These are phyloP conservation scores for Aspergillus sparsus DNA, from an alignment of 495 filamentous ascomycete genomes.

Conservation along the genomic window DNA sequence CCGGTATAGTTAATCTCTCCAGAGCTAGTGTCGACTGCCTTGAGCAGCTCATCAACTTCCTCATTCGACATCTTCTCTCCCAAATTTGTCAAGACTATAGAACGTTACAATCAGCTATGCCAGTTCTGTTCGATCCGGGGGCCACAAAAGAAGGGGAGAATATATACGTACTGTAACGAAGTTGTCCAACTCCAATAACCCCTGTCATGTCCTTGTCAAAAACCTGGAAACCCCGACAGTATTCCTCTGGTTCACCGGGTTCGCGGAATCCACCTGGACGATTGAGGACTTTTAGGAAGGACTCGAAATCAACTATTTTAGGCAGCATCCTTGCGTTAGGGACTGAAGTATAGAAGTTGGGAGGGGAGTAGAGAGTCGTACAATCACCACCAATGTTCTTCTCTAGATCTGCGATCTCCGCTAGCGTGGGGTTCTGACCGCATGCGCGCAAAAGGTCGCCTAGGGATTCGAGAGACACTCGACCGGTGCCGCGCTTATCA, in stretches of 20 bases:
- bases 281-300: conserved; percentile 93
- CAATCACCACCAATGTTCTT: conserved; percentile 84
- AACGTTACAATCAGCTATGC: neutral
- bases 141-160: too few relatives aligned
- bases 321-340: neutral
- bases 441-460: conserved; percentile 95
- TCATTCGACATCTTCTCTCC: conserved; percentile 99
- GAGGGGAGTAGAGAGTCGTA: conserved; percentile 48
- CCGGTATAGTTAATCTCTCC: conserved; percentile 97
- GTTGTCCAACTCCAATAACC: conserved; percentile 93
- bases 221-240: conserved; percentile 96
- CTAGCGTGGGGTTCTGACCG: conserved; percentile 93
- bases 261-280: conserved; percentile 97
- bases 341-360: neutral
- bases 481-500: conserved; percentile 95
- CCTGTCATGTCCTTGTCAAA: conserved; percentile 99
- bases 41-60: conserved; percentile 96
- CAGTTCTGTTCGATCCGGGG: neutral
- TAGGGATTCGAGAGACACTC: conserved; percentile 79
- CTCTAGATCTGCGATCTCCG: conserved; percentile 89
- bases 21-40: conserved; percentile 90
- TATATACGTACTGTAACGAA: conserved; percentile 72
- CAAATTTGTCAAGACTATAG: conserved; percentile 82
- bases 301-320: conserved; percentile 89
- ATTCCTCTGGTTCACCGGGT: conserved; percentile 95